Evolutionary conservation across 345 rosid species (phyloP), one percentile per base, ranked within the genome.

Genomic region (Cochlearia excelsa): DNA sequence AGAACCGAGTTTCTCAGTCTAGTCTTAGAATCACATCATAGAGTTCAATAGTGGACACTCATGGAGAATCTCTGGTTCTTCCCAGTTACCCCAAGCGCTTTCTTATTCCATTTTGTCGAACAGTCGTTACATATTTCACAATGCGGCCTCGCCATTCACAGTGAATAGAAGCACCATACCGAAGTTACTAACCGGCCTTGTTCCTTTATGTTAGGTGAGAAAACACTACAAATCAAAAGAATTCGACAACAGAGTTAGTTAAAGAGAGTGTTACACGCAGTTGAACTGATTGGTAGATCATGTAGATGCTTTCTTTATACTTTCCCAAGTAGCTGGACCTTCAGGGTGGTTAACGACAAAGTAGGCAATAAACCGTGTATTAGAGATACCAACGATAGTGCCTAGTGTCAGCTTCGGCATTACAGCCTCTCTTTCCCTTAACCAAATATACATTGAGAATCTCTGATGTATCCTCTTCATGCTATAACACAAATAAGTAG

Each of bases 391-490:
- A 6, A 87, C 11, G 56, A 87, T n/a, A 37, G 93, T 80, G 52
- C 84, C 72, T 67, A 81, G 46, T 44, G 83, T 60, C 45, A 71
- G 62, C 56, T 2, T 39, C 3, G 76, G 74, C 30, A 57, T 61
- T 7, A 42, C 78, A 26, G 70, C 68, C 29, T 78, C 84, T 57
- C 74, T 67, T 56, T 78, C 76, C 68, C 62, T 77, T 61, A 87
- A 78, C 97, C 97, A 87, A 66, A 63, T 60, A 70, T 80, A 83
- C 93, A 87, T 87, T 31, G 73, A 60, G 48, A 78, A 45, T 62
- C 93, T 78, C 48, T 82, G 75, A 65, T 80, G 73, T 59, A 79
- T 71, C 71, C 93, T 82, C 67, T 66, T 59, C 34, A 55, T 55
- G 6, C 74, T 74, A 56, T 79, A 82, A 59, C 42, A 37, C 49